Evolutionary conservation across 1,139 yeast genomes (phyloP).

Genomic region (Hanseniaspora uvarum): DNA sequence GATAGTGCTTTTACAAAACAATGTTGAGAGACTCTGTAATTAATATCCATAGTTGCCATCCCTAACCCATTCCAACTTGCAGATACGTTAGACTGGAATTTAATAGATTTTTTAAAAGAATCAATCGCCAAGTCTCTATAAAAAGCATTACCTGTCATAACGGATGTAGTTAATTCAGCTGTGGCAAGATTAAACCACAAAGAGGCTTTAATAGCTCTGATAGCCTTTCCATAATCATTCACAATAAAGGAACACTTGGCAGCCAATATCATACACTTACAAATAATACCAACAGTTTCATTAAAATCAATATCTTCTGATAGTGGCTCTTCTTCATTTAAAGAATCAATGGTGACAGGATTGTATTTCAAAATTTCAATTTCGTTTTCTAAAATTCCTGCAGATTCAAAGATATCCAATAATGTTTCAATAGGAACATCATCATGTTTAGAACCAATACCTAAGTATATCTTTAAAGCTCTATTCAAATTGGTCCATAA

Average conservation of each 20-base stretch:
- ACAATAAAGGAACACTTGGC: slow-evolving; percentile 26
- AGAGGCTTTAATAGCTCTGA: slow-evolving; percentile 49
- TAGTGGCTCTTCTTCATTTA: slow-evolving; percentile 11
- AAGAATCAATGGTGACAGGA: slow-evolving; percentile 10
- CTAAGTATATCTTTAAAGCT: slow-evolving; percentile 38
- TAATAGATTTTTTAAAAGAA: slow-evolving; percentile 56
- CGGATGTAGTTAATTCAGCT: slow-evolving; percentile 45
- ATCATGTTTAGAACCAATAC: slow-evolving; percentile 39
- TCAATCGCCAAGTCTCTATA: slow-evolving; percentile 44
- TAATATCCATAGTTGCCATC: slow-evolving; percentile 48
- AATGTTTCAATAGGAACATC: slow-evolving; percentile 39
- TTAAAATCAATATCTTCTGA: slow-evolving; percentile 19
- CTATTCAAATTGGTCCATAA: slow-evolving; percentile 47
- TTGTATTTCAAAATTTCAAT: slow-evolving; percentile 10
- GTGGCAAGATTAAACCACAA: slow-evolving; percentile 63
- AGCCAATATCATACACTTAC: slow-evolving; percentile 27
- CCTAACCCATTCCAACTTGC: slow-evolving; percentile 81
- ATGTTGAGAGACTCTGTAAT: slow-evolving; percentile 76
- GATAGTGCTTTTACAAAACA: slow-evolving; percentile 77
- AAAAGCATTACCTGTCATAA: slow-evolving; percentile 29
- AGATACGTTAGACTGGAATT: slow-evolving; percentile 56
- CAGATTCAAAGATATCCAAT: slow-evolving; percentile 31
- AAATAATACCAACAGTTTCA: slow-evolving; percentile 25
- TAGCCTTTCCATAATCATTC: slow-evolving; percentile 20
- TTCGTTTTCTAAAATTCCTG: slow-evolving; percentile 16